Base-by-base conservation (phyloP, 208 protist genomes). In the Naegleria gruberi region DNA sequence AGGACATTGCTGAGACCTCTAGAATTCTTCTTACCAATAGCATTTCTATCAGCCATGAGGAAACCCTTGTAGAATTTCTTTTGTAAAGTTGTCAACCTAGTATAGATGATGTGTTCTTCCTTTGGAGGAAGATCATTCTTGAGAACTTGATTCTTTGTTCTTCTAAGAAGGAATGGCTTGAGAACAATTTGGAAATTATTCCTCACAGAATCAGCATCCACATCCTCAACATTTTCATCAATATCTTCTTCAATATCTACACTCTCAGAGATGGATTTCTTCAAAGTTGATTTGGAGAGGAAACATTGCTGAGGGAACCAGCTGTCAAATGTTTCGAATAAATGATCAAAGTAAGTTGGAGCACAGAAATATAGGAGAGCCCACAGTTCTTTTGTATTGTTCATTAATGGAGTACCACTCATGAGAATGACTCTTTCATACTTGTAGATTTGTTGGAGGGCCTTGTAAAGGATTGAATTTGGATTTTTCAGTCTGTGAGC, bases 81-180 rank as follows among this genome's bases (percentile, higher is more conserved):
- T 93, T 99, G 98, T 91, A 98, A 96, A 87, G 94, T 93, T 19
- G 95, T 96, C 57, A 99, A 85, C 86, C 95, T 94, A 74, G 98
- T 97, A 19, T 95, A 95, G 5, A 99, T 94, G 87, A 98, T 98
- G n/a, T 98, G 98, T 92, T 99, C 98, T 87, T 97, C 98, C 92
- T 99, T 99, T 73, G 98, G 97, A n/a, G 97, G 98, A 44, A 99
- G 96, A 23, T 65, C 51, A 86, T 94, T 94, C 82, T 96, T 96
- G 90, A 95, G 97, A 23, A 99, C 98, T 30, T 99, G 97, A 0
- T 92, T 90, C 92, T 99, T 99, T 17, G 99, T 91, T 37, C 98
- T 96, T 34, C 98, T 96, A 7, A 99, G 95, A 92, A 99, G 96
- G 90, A 99, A 97, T 34, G 98, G 98, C 17, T 95, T 91, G 44